Evolutionary conservation across 2,329 filamentous ascomycete genomes (phyloP).

Genomic region (Pseudogymnoascus sp.): DNA sequence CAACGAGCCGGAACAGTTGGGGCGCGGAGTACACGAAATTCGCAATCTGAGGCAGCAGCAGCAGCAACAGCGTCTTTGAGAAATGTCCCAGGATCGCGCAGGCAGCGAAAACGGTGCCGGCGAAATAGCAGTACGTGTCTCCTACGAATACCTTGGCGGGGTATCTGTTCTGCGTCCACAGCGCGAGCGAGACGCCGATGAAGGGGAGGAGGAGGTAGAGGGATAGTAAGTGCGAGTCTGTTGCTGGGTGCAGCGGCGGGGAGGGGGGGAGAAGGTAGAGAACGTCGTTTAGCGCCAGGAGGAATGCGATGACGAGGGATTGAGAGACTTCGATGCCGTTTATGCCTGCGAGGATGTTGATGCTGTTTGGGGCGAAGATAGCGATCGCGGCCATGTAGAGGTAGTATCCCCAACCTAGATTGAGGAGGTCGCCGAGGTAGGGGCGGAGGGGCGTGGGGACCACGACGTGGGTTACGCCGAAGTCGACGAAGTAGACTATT

Average conservation of each 20-base stretch:
- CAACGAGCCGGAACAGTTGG: conserved; percentile 82
- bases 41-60: conserved; percentile 89
- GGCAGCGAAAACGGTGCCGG: conserved; percentile 96
- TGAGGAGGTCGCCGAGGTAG: conserved; percentile 71
- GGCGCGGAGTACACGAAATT: conserved; percentile 93
- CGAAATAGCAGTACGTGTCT: conserved; percentile 99
- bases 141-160: conserved; percentile 92
- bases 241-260: conserved; percentile 69
- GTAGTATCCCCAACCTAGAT: conserved; percentile 82
- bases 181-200: conserved; percentile 79
- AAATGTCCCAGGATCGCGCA: conserved; percentile 96
- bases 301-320: conserved; percentile 78
- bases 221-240: conserved; percentile 91
- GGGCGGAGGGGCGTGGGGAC: conserved; percentile 78
- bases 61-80: conserved; percentile 86
- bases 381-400: conserved; percentile 92
- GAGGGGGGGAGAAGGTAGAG: conserved; percentile 79
- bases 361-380: conserved; percentile 97
- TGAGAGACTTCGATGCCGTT: conserved; percentile 97
- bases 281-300: conserved; percentile 79
- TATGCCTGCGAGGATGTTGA: conserved; percentile 99
- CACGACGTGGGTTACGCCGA: conserved; percentile 91
- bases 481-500: conserved; percentile 96
- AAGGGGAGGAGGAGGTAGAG: conserved; percentile 92
- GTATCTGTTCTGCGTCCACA: conserved; percentile 91